Percentiles rank a stretch among this genome's conserved stretches.
phyloP scores from a whole-genome alignment of 164 flowering plant genomes.

The Litsea cubeba region DNA sequence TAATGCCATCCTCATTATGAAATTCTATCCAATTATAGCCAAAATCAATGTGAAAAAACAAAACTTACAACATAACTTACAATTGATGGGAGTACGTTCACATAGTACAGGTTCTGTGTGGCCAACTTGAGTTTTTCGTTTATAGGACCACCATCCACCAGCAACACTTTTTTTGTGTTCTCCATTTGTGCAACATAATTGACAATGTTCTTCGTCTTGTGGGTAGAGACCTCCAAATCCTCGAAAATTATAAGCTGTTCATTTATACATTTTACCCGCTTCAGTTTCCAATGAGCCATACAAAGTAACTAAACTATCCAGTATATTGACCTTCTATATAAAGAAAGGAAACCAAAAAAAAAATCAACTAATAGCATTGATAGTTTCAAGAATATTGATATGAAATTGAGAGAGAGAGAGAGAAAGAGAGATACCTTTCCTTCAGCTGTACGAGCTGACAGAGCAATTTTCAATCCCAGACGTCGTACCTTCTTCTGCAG shows the following conservation, averaged over 20 bases:
- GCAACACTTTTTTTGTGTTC: constrained; percentile 58
- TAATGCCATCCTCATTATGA: background rate
- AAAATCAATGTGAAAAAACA: background rate
- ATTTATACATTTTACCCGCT: background rate
- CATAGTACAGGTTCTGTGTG: constrained; percentile 81
- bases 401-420: background rate
- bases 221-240: constrained; percentile 71
- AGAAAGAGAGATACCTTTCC: constrained; percentile 65
- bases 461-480: constrained; percentile 80
- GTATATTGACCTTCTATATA: no score
- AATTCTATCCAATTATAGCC: background rate
- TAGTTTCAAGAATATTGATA: background rate
- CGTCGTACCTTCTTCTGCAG: constrained; percentile 92
- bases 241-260: constrained; percentile 82
- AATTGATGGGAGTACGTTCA: constrained; percentile 80
- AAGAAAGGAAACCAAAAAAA: no score
- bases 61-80: constrained; percentile 44
- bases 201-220: constrained; percentile 93
- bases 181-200: constrained; percentile 68
- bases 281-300: background rate
- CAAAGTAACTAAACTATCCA: background rate
- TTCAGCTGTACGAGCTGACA: constrained; percentile 91
- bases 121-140: constrained; percentile 75
- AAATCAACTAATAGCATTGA: background rate
- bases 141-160: constrained; percentile 83